A percentile compares a stretch with the other conserved stretches of the same genome.
These are phyloP conservation scores for Geranium rotundifolium DNA, from an alignment of 345 rosid species.

Conservation along the genomic window DNA sequence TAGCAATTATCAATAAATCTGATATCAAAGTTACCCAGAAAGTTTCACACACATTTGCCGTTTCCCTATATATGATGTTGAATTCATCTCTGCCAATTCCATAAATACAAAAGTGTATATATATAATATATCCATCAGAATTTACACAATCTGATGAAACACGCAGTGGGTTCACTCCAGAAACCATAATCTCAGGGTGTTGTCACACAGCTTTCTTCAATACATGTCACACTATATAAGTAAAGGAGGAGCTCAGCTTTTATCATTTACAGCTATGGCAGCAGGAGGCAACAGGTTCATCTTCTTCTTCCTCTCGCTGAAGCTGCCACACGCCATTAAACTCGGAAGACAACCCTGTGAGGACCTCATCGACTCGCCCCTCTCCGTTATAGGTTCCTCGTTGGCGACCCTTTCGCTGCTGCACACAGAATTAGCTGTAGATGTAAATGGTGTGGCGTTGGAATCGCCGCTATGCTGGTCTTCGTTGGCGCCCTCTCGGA, in stretches of 20 bases:
- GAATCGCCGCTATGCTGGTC: conserved; percentile 11
- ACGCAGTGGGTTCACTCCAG: too few relatives aligned
- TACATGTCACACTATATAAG: too few relatives aligned
- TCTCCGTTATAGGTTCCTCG: conserved; percentile 22
- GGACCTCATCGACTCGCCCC: conserved; percentile 36
- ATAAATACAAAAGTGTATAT: too few relatives aligned
- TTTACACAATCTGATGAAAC: too few relatives aligned
- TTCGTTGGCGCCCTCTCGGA: conserved; percentile 42
- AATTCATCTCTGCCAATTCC: too few relatives aligned
- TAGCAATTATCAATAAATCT: too few relatives aligned
- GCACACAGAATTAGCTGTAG: conserved; percentile 42
- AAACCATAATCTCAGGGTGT: too few relatives aligned
- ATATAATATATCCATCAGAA: too few relatives aligned
- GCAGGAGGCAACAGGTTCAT: conserved; percentile 18
- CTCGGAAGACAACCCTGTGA: conserved; percentile 68
- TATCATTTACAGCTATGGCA: conserved; percentile 26
- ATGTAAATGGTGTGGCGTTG: conserved; percentile 34
- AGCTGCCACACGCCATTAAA: conserved; percentile 42
- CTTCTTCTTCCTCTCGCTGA: conserved; percentile 70
- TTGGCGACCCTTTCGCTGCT: conserved; percentile 40
- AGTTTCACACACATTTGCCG: too few relatives aligned
- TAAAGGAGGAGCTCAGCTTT: conserved; percentile 1
- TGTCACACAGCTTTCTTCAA: too few relatives aligned
- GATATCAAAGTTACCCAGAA: too few relatives aligned
- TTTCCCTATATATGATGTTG: too few relatives aligned